phyloP scores from a whole-genome alignment of 805 yeast genomes.

The Kuraishia piskuri region DNA sequence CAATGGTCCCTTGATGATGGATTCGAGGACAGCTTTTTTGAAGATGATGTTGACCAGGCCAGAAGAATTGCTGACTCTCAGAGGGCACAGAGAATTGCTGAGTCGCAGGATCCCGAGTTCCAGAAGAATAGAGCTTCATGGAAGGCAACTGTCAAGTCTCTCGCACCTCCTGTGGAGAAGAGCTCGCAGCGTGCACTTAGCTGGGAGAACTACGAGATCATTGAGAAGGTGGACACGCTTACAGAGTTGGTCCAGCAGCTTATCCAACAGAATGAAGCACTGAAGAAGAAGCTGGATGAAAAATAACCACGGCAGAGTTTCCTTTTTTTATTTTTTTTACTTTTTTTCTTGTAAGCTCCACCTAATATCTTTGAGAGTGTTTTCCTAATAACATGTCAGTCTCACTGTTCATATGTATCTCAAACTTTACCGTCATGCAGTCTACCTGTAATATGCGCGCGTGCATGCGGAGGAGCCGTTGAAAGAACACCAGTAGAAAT shows the following conservation, averaged over 20 bases:
- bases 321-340: too few species aligned
- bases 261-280: slow-evolving; percentile 14
- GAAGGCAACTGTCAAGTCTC: slow-evolving; percentile 36
- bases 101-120: slow-evolving; percentile 61
- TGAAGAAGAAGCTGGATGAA: slow-evolving; percentile 4
- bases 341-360: background rate
- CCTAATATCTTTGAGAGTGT: background rate
- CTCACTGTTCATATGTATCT: too few species aligned
- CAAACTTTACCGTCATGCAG: background rate
- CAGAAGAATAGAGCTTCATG: slow-evolving; percentile 41
- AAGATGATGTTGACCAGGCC: slow-evolving; percentile 21
- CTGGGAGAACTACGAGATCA: slow-evolving; percentile 55
- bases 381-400: background rate
- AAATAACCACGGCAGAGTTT: background rate
- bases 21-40: slow-evolving; percentile 30
- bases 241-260: slow-evolving; percentile 30
- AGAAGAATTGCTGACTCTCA: slow-evolving; percentile 28
- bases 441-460: background rate
- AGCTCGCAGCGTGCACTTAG: slow-evolving; percentile 49
- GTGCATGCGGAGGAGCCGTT: background rate
- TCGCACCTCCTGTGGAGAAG: slow-evolving; percentile 50
- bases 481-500: background rate
- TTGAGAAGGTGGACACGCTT: slow-evolving; percentile 40
- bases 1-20: slow-evolving; percentile 87
- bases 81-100: slow-evolving; percentile 52